Conservation (phyloP, 176 grass and related monocot species). For the Oropetium thomaeum region DNA sequence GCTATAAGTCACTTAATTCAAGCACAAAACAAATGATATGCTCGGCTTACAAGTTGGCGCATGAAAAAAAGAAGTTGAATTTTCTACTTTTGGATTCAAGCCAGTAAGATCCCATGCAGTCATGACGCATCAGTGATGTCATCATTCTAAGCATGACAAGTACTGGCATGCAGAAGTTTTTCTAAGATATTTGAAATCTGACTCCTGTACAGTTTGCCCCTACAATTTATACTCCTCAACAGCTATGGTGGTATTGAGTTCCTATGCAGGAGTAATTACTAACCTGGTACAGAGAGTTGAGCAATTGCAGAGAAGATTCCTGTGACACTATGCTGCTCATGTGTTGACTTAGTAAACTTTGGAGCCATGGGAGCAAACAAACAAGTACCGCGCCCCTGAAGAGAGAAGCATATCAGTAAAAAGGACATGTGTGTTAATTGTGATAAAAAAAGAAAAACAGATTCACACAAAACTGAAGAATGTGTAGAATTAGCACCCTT, state of each 20-base stretch:
- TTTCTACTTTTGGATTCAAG: neutral
- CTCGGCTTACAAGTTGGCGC: neutral
- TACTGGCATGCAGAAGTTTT: neutral
- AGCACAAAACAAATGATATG: neutral
- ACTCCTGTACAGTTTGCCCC: neutral
- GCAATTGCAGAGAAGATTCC: slow-evolving; percentile 68
- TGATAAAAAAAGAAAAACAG: neutral
- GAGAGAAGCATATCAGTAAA: neutral
- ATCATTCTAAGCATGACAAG: neutral
- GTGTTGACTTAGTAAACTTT: slow-evolving; percentile 67
- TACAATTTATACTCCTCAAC: neutral
- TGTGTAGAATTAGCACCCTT: neutral
- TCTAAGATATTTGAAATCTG: neutral
- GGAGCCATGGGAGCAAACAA: slow-evolving; percentile 81
- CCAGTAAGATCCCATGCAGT: neutral
- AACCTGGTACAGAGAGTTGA: slow-evolving; percentile 94
- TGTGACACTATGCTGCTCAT: slow-evolving; percentile 81
- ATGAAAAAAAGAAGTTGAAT: neutral
- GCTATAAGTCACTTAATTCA: neutral
- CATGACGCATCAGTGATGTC: neutral
- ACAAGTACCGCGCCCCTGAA: slow-evolving; percentile 59
- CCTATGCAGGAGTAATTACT: neutral
- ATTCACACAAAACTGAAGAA: neutral
- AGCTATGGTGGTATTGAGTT: neutral
- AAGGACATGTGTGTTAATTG: neutral